Conservation (phyloP, 371 early-diverging fungal species). For the Coemansia sp. region DNA sequence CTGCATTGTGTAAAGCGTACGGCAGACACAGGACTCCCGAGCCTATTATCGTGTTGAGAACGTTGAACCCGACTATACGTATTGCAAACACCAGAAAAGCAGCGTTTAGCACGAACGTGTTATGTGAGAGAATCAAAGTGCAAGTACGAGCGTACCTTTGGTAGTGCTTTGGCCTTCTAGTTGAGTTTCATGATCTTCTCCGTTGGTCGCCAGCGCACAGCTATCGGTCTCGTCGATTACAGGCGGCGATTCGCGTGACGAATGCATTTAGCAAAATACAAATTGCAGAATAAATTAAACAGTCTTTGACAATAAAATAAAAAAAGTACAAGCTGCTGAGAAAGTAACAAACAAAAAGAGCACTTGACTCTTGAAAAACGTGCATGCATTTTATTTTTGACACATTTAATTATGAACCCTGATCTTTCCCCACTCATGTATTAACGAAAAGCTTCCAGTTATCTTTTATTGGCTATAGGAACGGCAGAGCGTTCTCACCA, state of each 20-base stretch:
- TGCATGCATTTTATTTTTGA: neutral
- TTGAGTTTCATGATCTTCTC: neutral
- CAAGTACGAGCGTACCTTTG: constrained; percentile 2
- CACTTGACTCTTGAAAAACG: too few species aligned
- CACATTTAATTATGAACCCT: too few species aligned
- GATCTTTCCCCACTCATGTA: too few species aligned
- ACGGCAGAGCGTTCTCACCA: constrained; percentile 22
- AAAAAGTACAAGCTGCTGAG: neutral
- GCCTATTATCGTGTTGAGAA: constrained; percentile 75
- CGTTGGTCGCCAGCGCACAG: neutral
- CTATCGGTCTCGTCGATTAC: neutral
- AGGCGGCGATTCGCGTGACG: neutral
- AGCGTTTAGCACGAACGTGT: neutral
- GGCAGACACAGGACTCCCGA: constrained; percentile 67
- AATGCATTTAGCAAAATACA: neutral
- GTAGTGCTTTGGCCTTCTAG: constrained; percentile 20
- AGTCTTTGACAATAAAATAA: too few species aligned
- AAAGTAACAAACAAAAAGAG: neutral
- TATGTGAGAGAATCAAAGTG: neutral
- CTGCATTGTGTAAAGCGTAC: constrained; percentile 65
- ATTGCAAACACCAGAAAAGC: neutral
- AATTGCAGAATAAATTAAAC: neutral
- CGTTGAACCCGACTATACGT: constrained; percentile 53
- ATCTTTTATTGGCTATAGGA: constrained; percentile 4
- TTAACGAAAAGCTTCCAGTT: too few species aligned